Evolutionary conservation across 2,329 filamentous ascomycete genomes (phyloP).

Genomic region (Cladophialophora chaetospira): DNA sequence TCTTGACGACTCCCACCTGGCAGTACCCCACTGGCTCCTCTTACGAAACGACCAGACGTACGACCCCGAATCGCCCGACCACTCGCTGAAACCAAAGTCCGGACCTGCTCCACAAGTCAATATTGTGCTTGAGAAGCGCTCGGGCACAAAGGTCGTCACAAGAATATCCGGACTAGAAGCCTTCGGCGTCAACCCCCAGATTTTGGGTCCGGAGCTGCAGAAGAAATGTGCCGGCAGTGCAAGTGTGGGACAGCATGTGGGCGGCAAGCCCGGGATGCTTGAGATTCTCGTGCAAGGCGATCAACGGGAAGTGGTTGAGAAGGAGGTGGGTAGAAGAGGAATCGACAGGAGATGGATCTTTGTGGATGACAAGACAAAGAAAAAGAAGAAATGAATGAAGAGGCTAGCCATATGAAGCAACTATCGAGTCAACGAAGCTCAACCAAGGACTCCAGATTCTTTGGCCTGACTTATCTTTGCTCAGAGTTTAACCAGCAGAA

Average conservation of each 20-base stretch:
- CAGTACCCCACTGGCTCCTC: constrained; percentile 60
- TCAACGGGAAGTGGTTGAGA: constrained; percentile 62
- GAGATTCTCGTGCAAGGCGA: constrained; percentile 70
- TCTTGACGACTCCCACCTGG: constrained; percentile 49
- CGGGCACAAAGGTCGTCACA: constrained; percentile 67
- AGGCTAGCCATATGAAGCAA: no score
- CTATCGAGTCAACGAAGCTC: no score
- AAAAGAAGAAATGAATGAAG: constrained; percentile 54
- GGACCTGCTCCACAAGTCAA: constrained; percentile 62
- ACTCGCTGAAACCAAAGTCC: constrained; percentile 59
- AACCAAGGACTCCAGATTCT: no score
- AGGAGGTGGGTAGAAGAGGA: constrained; percentile 61
- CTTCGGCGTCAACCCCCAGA: constrained; percentile 61
- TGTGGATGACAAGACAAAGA: constrained; percentile 68
- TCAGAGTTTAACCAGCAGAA: no score
- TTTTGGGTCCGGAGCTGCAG: constrained; percentile 66
- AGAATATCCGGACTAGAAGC: constrained; percentile 63
- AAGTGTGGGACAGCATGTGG: constrained; percentile 62
- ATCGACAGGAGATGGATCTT: constrained; percentile 63
- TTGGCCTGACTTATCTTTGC: no score
- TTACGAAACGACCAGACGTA: constrained; percentile 50
- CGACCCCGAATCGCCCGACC: constrained; percentile 40
- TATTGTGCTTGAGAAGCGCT: constrained; percentile 64
- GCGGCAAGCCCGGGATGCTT: constrained; percentile 65
- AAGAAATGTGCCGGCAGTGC: constrained; percentile 70